phyloP scores from a whole-genome alignment of 2,329 filamentous ascomycete species.

The Fusarium chlamydosporum region DNA sequence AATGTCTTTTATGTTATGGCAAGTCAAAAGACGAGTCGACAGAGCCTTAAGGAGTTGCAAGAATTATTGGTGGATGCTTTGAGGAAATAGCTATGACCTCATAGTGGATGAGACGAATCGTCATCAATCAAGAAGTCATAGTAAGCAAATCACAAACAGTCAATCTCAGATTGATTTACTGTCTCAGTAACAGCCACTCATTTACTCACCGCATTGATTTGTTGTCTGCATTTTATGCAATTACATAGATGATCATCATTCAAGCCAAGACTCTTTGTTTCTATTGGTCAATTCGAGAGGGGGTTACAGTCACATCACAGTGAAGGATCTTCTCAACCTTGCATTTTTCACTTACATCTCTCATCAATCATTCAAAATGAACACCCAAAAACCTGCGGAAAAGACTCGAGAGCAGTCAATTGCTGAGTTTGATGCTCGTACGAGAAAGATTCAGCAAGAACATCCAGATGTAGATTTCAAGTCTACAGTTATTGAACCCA shows the following conservation, averaged over 20 bases:
- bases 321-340: slow-evolving; percentile 11
- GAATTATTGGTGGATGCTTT: slow-evolving; percentile 38
- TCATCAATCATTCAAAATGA: slow-evolving; percentile 16
- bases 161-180: no score
- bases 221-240: slow-evolving; percentile 21
- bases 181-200: no score
- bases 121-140: background rate
- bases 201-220: background rate
- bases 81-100: slow-evolving; percentile 21
- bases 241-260: slow-evolving; percentile 18
- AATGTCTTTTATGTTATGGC: slow-evolving; percentile 73
- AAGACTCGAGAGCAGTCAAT: slow-evolving; percentile 42
- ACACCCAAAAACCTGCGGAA: background rate
- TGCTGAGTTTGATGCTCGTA: slow-evolving; percentile 34
- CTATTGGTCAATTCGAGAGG: slow-evolving; percentile 11
- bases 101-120: background rate
- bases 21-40: slow-evolving; percentile 60
- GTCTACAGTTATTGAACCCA: slow-evolving; percentile 36
- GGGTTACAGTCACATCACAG: slow-evolving; percentile 9
- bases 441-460: slow-evolving; percentile 26
- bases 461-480: slow-evolving; percentile 41
- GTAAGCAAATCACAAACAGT: background rate
- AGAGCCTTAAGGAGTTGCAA: slow-evolving; percentile 48
- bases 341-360: slow-evolving; percentile 8
- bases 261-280: background rate